Base-by-base conservation (phyloP, 2,329 filamentous ascomycete genomes). In the Cladosporium cucumerinum region DNA sequence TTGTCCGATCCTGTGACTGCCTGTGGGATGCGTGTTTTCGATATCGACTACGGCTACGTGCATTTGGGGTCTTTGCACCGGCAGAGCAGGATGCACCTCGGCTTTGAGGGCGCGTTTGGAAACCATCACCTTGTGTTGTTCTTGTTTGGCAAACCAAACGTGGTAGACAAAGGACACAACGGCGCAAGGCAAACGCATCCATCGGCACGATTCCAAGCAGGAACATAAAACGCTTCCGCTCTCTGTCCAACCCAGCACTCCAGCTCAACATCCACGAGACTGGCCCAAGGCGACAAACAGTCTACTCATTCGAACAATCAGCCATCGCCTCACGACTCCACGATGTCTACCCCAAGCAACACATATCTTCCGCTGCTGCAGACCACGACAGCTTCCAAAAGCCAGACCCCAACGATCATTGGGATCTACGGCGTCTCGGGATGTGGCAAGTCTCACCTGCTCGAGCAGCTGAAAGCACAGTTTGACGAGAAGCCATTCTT, bases 351-450 rank as follows among this genome's bases (percentile, higher is more conserved):
- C 18, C 2, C 21, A 23, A 46, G 39, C n/a, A 23, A 32, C 26
- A 10, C 5, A 54, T 5, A 32, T 12, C 51, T 46, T 3, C 26
- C 26, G 18, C 25, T 30, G 11, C 16, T 30, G 18, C 28, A 10
- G 14, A 32, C 51, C 26, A 16, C 51, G 32, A 12, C 18, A 21
- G n/a, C 28, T 10, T 2, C 28, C 26, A 21, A 12, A 21, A 21
- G 7, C 8, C 26, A 1, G 1, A 21, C 18, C 3, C 30, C 67
- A 14, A 69, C 30, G n/a, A 72, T 87, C 21, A 72, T 87, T 32
- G 84, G 84, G 2, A 60, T 87, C 1, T 87, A 87, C 66, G 85
- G 85, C 6, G 23, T 87, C 43, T 75, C 83, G 1, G 84, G 83
- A 0, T 81, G 72, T n/a, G 85, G 85, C 5, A 87, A 87, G 71